Evolutionary conservation across 768 basidiomycete species (phyloP).

Genomic region (Agaricus sinodeliciosus): DNA sequence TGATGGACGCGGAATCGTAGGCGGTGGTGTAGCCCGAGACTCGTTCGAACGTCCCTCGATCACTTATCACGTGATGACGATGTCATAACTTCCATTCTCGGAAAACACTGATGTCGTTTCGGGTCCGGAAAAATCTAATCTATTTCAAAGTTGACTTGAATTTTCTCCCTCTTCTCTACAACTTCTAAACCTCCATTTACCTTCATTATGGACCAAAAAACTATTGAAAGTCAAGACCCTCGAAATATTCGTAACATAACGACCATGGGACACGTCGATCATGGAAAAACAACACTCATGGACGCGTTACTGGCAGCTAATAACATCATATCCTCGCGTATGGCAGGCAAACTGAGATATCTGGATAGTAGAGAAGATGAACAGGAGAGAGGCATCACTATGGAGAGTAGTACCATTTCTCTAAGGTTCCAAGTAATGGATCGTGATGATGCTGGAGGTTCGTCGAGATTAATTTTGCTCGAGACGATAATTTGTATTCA

Average conservation of each 20-base stretch:
- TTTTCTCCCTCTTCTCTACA: not conserved
- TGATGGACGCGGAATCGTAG: not conserved
- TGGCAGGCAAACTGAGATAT: slow-evolving; percentile 96
- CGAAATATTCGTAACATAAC: slow-evolving; percentile 70
- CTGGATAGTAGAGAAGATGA: slow-evolving; percentile 96
- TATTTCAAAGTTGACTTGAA: not conserved
- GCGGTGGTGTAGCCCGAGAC: no score
- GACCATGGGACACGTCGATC: slow-evolving; percentile 87
- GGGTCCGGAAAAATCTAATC: slow-evolving; percentile 9
- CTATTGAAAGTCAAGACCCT: slow-evolving; percentile 32
- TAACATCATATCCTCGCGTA: slow-evolving; percentile 89
- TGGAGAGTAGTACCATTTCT: slow-evolving; percentile 96
- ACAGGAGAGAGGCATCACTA: slow-evolving; percentile 95
- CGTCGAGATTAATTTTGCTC: slow-evolving; percentile 16
- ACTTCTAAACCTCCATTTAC: not conserved
- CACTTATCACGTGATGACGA: slow-evolving; percentile 1
- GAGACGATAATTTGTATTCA: not conserved
- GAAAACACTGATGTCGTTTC: slow-evolving; percentile 1
- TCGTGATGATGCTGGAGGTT: slow-evolving; percentile 48
- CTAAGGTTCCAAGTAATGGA: slow-evolving; percentile 81
- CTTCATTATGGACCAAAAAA: slow-evolving; percentile 6
- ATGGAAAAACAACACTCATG: slow-evolving; percentile 95
- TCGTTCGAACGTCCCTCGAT: no score
- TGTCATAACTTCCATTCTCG: slow-evolving; percentile 6
- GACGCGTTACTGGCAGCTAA: slow-evolving; percentile 94